Conservation (phyloP, 2,329 filamentous ascomycete species). For the Colletotrichum gloeosporioides region DNA sequence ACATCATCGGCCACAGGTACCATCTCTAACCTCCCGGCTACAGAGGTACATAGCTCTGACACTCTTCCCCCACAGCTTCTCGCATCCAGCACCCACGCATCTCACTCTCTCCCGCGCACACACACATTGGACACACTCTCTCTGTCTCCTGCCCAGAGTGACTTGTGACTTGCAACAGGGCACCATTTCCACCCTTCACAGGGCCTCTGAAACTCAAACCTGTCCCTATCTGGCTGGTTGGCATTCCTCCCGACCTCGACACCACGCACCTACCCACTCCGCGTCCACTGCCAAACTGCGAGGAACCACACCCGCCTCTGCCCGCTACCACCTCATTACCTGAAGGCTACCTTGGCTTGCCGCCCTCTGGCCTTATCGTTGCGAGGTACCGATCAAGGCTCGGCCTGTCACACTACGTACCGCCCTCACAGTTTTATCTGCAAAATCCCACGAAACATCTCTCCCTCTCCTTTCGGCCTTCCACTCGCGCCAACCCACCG, state of each 20-base stretch:
- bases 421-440: constrained; percentile 11
- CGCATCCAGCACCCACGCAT: neutral
- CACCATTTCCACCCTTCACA: constrained; percentile 7
- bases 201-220: constrained; percentile 20
- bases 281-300: neutral
- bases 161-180: constrained; percentile 1
- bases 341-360: neutral
- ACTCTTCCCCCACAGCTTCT: neutral
- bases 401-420: constrained; percentile 13
- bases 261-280: neutral
- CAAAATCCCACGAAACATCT: constrained; percentile 19
- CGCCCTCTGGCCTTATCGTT: neutral
- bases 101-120: neutral
- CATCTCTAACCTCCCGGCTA: neutral
- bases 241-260: constrained; percentile 1
- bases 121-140: neutral
- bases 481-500: constrained; percentile 12
- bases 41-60: neutral
- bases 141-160: neutral
- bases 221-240: constrained; percentile 19
- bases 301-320: neutral
- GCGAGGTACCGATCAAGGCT: neutral
- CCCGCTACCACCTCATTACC: neutral
- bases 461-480: constrained; percentile 12
- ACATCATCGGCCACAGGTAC: neutral